These are phyloP conservation scores for Chaetomiaceae sp. DNA, from an alignment of 2,329 filamentous ascomycete species.

Conservation along the genomic window DNA sequence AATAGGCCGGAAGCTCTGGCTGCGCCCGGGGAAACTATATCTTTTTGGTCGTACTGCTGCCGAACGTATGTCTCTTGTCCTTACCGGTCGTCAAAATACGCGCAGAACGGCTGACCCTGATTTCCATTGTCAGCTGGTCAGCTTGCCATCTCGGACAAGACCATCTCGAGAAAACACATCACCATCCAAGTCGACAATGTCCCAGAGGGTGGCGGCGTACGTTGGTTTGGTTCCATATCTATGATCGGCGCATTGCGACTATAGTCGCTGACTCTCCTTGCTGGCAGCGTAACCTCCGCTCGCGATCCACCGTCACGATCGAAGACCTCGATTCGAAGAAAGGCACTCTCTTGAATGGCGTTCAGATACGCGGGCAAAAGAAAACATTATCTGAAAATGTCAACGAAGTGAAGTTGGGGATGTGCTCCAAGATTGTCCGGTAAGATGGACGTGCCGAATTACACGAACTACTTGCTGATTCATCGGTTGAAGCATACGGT, in stretches of 20 bases:
- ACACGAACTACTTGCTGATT: background rate
- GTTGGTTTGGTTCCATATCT: constrained; percentile 24
- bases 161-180: constrained; percentile 85
- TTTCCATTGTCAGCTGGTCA: constrained; percentile 49
- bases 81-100: background rate
- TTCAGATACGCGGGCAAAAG: constrained; percentile 60
- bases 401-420: constrained; percentile 68
- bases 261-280: background rate
- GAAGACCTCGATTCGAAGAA: constrained; percentile 80
- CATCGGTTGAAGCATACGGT: constrained; percentile 57
- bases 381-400: constrained; percentile 52
- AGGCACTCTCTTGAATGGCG: constrained; percentile 74
- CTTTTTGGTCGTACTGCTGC: constrained; percentile 75
- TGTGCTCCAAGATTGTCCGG: constrained; percentile 60
- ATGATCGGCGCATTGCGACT: background rate
- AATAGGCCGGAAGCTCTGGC: constrained; percentile 70
- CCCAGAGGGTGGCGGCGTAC: constrained; percentile 61
- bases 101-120: background rate
- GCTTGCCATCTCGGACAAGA: constrained; percentile 69
- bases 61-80: constrained; percentile 48
- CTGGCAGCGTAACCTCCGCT: constrained; percentile 56
- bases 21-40: constrained; percentile 79
- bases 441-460: constrained; percentile 29
- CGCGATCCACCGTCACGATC: constrained; percentile 66
- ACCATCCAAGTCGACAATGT: constrained; percentile 68